Evolutionary conservation across 179 eudicot species (phyloP).

Genomic region (Spinacia oleracea): DNA sequence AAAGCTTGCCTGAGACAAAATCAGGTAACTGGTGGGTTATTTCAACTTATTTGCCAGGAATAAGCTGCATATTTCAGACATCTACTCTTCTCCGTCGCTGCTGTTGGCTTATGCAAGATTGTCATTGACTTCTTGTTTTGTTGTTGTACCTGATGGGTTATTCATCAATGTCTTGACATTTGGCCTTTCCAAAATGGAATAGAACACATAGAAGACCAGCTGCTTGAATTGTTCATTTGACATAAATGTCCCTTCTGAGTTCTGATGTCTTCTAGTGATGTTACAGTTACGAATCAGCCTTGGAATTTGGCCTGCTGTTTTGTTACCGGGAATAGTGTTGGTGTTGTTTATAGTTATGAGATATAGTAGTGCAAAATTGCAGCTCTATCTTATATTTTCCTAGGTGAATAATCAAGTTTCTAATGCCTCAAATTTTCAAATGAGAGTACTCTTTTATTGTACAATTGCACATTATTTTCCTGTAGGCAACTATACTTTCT

Average conservation of each 20-base stretch:
- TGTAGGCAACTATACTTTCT: neutral
- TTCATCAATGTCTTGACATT: neutral
- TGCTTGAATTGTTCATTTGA: neutral
- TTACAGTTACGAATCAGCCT: neutral
- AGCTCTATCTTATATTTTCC: neutral
- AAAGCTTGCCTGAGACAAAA: neutral
- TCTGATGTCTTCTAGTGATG: neutral
- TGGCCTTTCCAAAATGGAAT: neutral
- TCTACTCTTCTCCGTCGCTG: neutral
- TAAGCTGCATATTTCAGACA: neutral
- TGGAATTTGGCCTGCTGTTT: neutral
- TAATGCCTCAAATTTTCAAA: neutral
- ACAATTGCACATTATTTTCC: constrained; percentile 1
- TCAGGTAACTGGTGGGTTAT: neutral
- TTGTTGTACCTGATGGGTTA: neutral
- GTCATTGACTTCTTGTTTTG: neutral
- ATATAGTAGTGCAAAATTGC: neutral
- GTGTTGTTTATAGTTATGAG: neutral
- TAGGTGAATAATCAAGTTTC: neutral
- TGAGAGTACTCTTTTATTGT: neutral
- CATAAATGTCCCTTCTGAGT: neutral
- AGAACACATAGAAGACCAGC: neutral
- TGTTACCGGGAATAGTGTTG: neutral
- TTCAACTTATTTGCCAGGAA: neutral
- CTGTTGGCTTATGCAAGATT: neutral